Conservation (phyloP, 2,329 filamentous ascomycete genomes). For the Colletotrichum aenigma region DNA sequence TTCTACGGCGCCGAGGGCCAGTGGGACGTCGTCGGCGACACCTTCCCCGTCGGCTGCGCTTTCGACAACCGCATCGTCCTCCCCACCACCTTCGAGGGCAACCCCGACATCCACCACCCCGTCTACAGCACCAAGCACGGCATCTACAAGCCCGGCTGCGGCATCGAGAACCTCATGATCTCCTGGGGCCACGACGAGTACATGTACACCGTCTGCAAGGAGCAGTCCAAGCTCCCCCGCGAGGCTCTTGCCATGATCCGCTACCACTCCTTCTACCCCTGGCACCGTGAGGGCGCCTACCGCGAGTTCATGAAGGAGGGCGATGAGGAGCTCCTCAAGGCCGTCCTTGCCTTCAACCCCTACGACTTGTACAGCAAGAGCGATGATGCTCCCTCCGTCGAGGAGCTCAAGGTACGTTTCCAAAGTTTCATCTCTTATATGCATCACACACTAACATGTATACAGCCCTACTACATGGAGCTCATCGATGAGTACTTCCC, state of each 20-base stretch:
- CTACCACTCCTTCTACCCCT: slow-evolving; percentile 93
- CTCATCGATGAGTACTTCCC: slow-evolving; percentile 49
- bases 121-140: slow-evolving; percentile 79
- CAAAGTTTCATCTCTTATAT: not conserved
- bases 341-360: slow-evolving; percentile 86
- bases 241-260: slow-evolving; percentile 92
- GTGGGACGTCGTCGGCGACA: slow-evolving; percentile 93
- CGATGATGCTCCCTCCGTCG: slow-evolving; percentile 76
- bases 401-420: slow-evolving; percentile 66
- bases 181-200: slow-evolving; percentile 92
- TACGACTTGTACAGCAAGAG: slow-evolving; percentile 94
- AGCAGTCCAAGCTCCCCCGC: slow-evolving; percentile 77
- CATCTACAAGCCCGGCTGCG: slow-evolving; percentile 81
- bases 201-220: slow-evolving; percentile 84
- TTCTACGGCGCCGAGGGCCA: slow-evolving; percentile 85
- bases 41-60: slow-evolving; percentile 78
- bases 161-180: slow-evolving; percentile 86
- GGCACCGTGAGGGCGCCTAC: slow-evolving; percentile 85
- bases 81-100: slow-evolving; percentile 75
- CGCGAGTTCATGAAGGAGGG: slow-evolving; percentile 81
- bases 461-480: slow-evolving; percentile 44
- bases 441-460: not conserved
- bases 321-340: slow-evolving; percentile 79
- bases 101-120: slow-evolving; percentile 74
- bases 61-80: slow-evolving; percentile 83